phyloP scores from a whole-genome alignment of 1,284 basidiomycete genomes.

The Melanopsichium pennsylvanicum region DNA sequence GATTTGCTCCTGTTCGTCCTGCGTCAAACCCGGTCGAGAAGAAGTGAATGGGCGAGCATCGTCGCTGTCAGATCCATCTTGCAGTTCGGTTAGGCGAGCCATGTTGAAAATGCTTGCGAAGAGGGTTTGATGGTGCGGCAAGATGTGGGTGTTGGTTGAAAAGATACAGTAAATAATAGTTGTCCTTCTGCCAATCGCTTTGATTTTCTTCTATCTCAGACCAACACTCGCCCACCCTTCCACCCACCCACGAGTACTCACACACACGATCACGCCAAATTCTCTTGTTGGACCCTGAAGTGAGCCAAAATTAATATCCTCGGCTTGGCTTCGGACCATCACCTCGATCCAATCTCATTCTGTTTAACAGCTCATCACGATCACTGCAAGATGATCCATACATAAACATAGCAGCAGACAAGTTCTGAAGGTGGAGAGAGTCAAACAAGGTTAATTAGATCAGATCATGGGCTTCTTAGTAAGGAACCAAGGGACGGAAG shows the following conservation, averaged over 20 bases:
- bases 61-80: constrained; percentile 34
- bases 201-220: too few species aligned
- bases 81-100: constrained; percentile 36
- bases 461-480: too few species aligned
- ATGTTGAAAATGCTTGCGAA: background rate
- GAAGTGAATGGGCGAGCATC: background rate
- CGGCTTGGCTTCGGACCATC: background rate
- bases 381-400: too few species aligned
- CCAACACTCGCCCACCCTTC: constrained; percentile 6
- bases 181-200: too few species aligned
- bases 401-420: too few species aligned
- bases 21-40: constrained; percentile 25
- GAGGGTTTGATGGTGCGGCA: background rate
- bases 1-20: constrained; percentile 40
- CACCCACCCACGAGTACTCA: too few species aligned
- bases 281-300: constrained; percentile 7
- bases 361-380: background rate
- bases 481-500: too few species aligned
- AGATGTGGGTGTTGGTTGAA: background rate
- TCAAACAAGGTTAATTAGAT: background rate
- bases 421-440: too few species aligned
- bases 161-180: background rate
- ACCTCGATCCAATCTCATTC: too few species aligned
- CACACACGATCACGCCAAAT: constrained; percentile 2
- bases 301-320: too few species aligned